phyloP scores from a whole-genome alignment of 768 basidiomycete genomes.

The Lentinus brumalis region DNA sequence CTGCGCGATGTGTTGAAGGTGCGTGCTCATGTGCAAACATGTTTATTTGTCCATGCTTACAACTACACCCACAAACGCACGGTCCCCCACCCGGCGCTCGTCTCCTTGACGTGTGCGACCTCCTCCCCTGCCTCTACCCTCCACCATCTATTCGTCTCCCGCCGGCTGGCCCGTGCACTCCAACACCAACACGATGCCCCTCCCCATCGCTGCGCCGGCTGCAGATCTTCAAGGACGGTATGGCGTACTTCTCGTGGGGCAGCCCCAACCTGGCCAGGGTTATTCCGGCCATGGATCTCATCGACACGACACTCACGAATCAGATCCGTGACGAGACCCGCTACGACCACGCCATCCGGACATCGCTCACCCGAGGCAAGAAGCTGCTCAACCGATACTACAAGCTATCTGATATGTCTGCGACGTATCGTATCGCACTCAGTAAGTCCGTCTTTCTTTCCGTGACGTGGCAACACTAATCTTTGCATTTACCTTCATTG shows the following conservation, averaged over 20 bases:
- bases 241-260: slow-evolving; percentile 26
- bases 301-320: slow-evolving; percentile 14
- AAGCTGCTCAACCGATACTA: slow-evolving; percentile 37
- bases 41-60: neutral
- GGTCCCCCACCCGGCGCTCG: neutral
- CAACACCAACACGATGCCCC: no score
- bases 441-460: slow-evolving; percentile 23
- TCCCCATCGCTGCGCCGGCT: no score
- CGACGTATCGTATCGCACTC: slow-evolving; percentile 38
- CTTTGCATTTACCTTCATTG: no score
- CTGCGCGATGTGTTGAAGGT: slow-evolving; percentile 25
- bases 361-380: slow-evolving; percentile 28
- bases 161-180: no score
- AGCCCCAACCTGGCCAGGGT: slow-evolving; percentile 29
- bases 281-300: slow-evolving; percentile 31
- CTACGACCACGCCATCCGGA: slow-evolving; percentile 20
- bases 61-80: neutral
- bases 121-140: neutral
- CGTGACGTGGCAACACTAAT: no score
- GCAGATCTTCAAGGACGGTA: slow-evolving; percentile 26
- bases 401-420: slow-evolving; percentile 30
- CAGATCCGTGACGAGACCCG: neutral
- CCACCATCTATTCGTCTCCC: neutral
- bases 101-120: no score
- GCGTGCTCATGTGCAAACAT: neutral